phyloP scores from a whole-genome alignment of 768 basidiomycete genomes.

The Amylocystis lapponica region DNA sequence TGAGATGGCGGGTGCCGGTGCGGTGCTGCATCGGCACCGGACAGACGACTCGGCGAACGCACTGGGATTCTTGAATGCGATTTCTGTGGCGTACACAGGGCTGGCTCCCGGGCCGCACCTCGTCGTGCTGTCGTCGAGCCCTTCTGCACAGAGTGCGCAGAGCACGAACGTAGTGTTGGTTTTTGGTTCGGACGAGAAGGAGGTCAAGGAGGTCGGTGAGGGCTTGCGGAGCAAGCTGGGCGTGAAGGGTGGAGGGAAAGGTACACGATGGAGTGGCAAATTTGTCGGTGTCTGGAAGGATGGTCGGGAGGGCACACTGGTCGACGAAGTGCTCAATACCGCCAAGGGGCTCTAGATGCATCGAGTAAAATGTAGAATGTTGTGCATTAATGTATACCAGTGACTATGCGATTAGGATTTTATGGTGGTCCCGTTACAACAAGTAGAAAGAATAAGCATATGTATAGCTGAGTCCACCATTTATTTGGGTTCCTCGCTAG shows the following conservation, averaged over 20 bases:
- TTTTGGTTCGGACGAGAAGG: slow-evolving; percentile 52
- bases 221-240: slow-evolving; percentile 48
- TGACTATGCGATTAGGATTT: too few species aligned
- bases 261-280: slow-evolving; percentile 73
- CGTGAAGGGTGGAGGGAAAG: slow-evolving; percentile 78
- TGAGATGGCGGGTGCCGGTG: slow-evolving; percentile 32
- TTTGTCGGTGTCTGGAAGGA: slow-evolving; percentile 59
- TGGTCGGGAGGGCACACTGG: slow-evolving; percentile 29
- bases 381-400: neutral
- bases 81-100: slow-evolving; percentile 41
- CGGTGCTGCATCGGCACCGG: slow-evolving; percentile 49
- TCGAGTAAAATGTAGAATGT: neutral
- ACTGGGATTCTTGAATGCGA: slow-evolving; percentile 53
- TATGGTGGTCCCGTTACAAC: too few species aligned
- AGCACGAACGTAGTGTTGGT: slow-evolving; percentile 54
- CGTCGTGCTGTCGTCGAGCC: slow-evolving; percentile 56
- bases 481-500: too few species aligned
- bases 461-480: too few species aligned
- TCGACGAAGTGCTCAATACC: slow-evolving; percentile 33
- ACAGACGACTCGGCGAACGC: slow-evolving; percentile 55
- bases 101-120: slow-evolving; percentile 30
- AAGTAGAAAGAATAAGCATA: too few species aligned
- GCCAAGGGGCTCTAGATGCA: neutral
- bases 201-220: slow-evolving; percentile 55
- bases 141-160: slow-evolving; percentile 44